Evolutionary conservation across 75 land plant species (phyloP).

Genomic region (Ceratopteris richardii): DNA sequence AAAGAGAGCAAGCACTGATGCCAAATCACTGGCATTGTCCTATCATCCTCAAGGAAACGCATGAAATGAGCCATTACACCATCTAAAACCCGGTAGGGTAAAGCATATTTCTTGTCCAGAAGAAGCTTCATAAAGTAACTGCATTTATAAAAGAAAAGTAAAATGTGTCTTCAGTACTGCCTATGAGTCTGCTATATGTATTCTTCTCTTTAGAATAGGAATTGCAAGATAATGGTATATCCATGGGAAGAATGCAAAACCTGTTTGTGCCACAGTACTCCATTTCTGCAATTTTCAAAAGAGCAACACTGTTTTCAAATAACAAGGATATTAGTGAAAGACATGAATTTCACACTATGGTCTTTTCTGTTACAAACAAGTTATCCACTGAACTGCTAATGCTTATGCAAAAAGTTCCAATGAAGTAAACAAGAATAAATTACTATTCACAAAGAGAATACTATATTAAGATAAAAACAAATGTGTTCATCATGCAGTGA

Average conservation of each 20-base stretch:
- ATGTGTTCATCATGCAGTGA: too few species aligned
- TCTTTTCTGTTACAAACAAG: too few species aligned
- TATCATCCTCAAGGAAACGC: conserved; percentile 64
- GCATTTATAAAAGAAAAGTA: conserved; percentile 15
- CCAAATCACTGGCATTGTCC: conserved; percentile 95
- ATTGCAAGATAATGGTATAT: too few species aligned
- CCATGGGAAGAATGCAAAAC: conserved; percentile 20
- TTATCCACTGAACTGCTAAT: too few species aligned
- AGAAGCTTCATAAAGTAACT: conserved; percentile 93
- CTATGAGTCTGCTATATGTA: too few species aligned
- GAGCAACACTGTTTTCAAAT: conserved; percentile 57
- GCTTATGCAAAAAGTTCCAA: too few species aligned
- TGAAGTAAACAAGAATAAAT: too few species aligned
- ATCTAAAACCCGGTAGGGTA: conserved; percentile 89
- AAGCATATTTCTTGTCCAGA: conserved; percentile 88
- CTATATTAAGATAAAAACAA: too few species aligned
- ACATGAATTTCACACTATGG: too few species aligned
- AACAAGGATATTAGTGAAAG: neutral
- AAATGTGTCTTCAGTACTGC: too few species aligned
- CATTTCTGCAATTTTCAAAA: conserved; percentile 86
- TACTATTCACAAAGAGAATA: too few species aligned
- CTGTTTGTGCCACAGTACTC: conserved; percentile 97
- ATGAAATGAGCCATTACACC: conserved; percentile 71
- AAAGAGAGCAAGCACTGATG: conserved; percentile 93
- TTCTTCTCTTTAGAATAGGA: too few species aligned